phyloP scores from a whole-genome alignment of 169 alveolate genomes.

The Plasmodium coatneyi region DNA sequence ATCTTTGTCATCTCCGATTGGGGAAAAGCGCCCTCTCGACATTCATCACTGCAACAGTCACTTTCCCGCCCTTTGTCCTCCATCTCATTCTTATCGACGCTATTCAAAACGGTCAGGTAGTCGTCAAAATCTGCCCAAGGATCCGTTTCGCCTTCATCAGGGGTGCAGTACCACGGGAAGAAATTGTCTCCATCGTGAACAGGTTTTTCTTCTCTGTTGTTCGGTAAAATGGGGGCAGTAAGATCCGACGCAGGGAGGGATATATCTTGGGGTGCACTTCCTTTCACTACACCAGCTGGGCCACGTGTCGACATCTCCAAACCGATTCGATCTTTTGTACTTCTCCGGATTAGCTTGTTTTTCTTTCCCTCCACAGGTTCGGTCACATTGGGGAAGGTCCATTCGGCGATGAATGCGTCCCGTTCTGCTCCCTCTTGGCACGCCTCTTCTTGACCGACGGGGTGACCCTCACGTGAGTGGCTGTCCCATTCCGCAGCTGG shows the following conservation, averaged over 20 bases:
- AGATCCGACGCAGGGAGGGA: neutral
- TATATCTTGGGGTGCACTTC: neutral
- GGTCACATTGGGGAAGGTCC: neutral
- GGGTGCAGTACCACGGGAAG: neutral
- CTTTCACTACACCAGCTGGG: neutral
- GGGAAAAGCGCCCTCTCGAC: neutral
- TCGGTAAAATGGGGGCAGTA: neutral
- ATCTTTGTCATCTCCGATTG: neutral
- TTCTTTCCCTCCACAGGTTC: neutral
- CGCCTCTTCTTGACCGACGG: neutral
- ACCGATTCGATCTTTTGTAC: neutral
- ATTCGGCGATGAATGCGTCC: neutral
- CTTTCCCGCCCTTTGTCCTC: constrained; percentile 37
- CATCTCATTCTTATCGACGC: neutral
- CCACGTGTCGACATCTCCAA: neutral
- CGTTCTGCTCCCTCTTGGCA: neutral
- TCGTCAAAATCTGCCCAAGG: neutral
- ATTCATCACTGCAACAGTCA: constrained; percentile 37
- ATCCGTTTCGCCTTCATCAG: neutral
- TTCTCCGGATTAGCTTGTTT: too few relatives aligned
- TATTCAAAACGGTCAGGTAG: constrained; percentile 47
- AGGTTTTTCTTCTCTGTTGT: neutral
- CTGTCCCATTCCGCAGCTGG: neutral
- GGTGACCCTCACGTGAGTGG: neutral
- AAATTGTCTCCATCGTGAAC: neutral